Evolutionary conservation across 2,329 filamentous ascomycete species (phyloP).

Genomic region (Geosmithia flava): DNA sequence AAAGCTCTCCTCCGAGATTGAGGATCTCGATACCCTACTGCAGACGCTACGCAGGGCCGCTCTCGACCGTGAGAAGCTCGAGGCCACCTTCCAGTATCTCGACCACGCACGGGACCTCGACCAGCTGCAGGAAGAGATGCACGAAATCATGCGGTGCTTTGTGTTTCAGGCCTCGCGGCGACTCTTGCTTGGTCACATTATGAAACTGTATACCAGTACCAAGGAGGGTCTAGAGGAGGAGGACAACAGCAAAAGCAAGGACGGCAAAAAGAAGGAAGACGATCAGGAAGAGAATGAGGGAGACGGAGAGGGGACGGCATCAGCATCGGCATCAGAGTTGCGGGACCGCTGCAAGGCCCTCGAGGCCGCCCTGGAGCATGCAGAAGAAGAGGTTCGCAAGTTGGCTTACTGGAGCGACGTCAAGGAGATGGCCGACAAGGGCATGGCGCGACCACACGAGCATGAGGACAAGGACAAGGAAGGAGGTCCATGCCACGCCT

Average conservation of each 20-base stretch:
- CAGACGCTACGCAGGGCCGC: conserved; percentile 52
- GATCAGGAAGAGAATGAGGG: neutral
- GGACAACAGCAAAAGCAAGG: conserved; percentile 4
- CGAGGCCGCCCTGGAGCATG: conserved; percentile 60
- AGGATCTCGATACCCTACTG: conserved; percentile 58
- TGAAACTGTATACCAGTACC: conserved; percentile 39
- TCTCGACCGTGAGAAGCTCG: conserved; percentile 86
- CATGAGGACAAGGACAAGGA: conserved; percentile 12
- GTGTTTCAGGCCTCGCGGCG: conserved; percentile 82
- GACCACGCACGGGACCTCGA: conserved; percentile 57
- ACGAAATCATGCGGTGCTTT: conserved; percentile 74
- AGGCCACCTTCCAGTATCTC: conserved; percentile 74
- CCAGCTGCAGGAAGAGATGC: conserved; percentile 65
- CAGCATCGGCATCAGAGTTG: conserved; percentile 10
- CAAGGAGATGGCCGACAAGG: conserved; percentile 50
- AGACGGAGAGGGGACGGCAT: neutral
- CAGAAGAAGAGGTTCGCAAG: conserved; percentile 67
- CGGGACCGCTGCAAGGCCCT: conserved; percentile 50
- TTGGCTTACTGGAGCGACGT: conserved; percentile 85
- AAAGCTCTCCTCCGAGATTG: conserved; percentile 45
- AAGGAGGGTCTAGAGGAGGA: conserved; percentile 22
- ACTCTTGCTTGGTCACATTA: conserved; percentile 60
- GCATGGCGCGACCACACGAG: conserved; percentile 31
- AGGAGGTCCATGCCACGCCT: conserved; percentile 24
- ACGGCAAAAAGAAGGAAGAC: neutral